Conservation (phyloP, 177 flowering plant genomes). For the Vitis hybrid region DNA sequence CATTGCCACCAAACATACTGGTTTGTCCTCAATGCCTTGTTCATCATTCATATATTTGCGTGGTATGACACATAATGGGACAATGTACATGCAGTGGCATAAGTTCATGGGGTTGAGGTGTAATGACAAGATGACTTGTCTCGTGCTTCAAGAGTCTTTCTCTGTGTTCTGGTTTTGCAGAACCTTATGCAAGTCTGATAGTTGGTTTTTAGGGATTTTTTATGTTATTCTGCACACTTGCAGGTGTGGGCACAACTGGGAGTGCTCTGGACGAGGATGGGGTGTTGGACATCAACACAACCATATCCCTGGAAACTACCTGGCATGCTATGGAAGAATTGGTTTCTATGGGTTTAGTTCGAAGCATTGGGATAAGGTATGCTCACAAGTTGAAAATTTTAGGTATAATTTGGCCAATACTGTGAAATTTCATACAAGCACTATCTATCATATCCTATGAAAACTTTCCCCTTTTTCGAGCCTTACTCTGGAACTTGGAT, state of each 20-base stretch:
- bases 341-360: slow-evolving; percentile 78
- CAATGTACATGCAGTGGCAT: too few relatives aligned
- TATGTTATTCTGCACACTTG: slow-evolving; percentile 7
- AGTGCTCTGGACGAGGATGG: slow-evolving; percentile 87
- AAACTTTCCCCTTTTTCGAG: too few relatives aligned
- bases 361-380: slow-evolving; percentile 96
- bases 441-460: too few relatives aligned
- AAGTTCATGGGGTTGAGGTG: too few relatives aligned
- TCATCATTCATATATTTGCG: not conserved
- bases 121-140: too few relatives aligned
- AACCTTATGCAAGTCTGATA: too few relatives aligned
- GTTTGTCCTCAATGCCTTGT: slow-evolving; percentile 26
- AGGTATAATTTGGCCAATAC: too few relatives aligned
- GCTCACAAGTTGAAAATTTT: not conserved
- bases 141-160: too few relatives aligned
- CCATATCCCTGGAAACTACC: slow-evolving; percentile 84
- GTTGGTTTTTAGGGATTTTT: not conserved
- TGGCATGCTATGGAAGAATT: slow-evolving; percentile 98
- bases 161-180: too few relatives aligned
- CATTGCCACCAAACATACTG: slow-evolving; percentile 84
- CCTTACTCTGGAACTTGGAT: too few relatives aligned
- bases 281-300: slow-evolving; percentile 83
- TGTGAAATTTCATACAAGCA: too few relatives aligned
- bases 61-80: too few relatives aligned
- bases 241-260: slow-evolving; percentile 78